Percentiles rank a stretch among this genome's conserved stretches.
Conservation (phyloP, 2,329 filamentous ascomycete genomes). For the Chaetomiaceae sp. region DNA sequence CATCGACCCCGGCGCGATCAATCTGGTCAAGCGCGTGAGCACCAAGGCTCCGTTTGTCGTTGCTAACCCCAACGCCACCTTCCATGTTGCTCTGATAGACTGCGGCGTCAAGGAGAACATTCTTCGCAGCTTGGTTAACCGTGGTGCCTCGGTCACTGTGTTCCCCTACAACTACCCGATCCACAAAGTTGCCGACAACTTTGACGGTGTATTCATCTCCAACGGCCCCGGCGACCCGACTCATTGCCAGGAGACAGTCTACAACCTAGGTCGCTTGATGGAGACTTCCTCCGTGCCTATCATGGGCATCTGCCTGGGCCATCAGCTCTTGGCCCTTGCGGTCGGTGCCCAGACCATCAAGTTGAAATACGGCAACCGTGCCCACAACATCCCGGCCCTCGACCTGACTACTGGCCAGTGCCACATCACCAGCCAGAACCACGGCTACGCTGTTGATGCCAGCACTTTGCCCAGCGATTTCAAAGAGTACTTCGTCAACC, state of each 20-base stretch:
- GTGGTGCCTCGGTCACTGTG: conserved; percentile 85
- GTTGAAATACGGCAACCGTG: conserved; percentile 98
- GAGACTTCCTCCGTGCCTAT: conserved; percentile 84
- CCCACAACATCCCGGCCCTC: conserved; percentile 94
- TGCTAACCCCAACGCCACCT: conserved; percentile 71
- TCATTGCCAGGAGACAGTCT: conserved; percentile 89
- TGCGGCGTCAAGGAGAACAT: conserved; percentile 99
- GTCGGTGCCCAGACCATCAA: conserved; percentile 87
- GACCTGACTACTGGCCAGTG: conserved; percentile 94
- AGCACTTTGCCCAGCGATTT: conserved; percentile 76
- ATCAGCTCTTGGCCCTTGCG: conserved; percentile 89
- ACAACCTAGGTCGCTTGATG: conserved; percentile 87
- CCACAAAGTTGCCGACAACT: conserved; percentile 96
- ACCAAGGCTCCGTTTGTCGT: conserved; percentile 98
- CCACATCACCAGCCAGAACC: conserved; percentile 98
- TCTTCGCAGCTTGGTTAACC: conserved; percentile 83
- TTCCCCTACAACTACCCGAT: conserved; percentile 97
- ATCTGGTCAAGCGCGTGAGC: conserved; percentile 91
- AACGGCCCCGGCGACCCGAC: conserved; percentile 98
- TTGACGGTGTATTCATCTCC: conserved; percentile 97
- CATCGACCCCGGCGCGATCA: conserved; percentile 91
- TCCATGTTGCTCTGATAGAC: conserved; percentile 91
- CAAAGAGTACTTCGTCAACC: conserved; percentile 97
- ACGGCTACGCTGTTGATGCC: conserved; percentile 91
- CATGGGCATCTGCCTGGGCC: conserved; percentile 96